A percentile compares a stretch with the other conserved stretches of the same genome.
Conservation (phyloP, 345 rosid species). For the Melaleuca alternifolia region DNA sequence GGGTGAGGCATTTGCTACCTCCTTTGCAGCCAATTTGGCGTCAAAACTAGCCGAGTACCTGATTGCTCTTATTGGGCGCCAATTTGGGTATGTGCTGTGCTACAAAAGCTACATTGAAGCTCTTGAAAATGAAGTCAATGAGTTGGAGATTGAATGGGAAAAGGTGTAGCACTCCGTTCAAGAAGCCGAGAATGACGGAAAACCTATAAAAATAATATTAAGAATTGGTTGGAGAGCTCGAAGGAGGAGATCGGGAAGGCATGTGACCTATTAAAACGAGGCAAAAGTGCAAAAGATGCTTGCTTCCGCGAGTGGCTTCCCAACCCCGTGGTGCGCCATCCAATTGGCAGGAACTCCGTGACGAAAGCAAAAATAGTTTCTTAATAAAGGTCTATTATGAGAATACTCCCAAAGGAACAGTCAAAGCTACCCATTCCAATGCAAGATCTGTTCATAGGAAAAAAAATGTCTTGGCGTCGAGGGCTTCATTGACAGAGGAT, state of each 20-base stretch:
- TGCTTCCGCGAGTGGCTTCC: neutral
- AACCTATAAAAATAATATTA: neutral
- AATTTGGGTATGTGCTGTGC: too few relatives aligned
- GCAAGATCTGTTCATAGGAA: neutral
- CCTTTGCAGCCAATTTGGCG: too few relatives aligned
- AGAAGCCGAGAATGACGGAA: neutral
- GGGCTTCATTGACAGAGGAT: neutral
- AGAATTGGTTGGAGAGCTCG: neutral
- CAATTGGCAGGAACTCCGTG: neutral
- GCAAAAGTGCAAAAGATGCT: neutral
- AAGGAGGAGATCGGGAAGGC: neutral
- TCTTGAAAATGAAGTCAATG: neutral
- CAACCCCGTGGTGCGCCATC: neutral
- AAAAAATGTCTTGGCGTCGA: neutral
- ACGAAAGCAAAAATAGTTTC: neutral
- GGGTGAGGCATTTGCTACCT: too few relatives aligned
- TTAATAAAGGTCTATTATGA: neutral
- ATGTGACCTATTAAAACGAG: neutral
- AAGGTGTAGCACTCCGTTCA: neutral
- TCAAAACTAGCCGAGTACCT: too few relatives aligned
- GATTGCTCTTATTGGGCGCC: too few relatives aligned
- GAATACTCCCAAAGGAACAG: neutral
- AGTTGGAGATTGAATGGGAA: neutral
- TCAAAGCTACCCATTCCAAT: neutral
- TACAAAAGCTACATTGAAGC: neutral